Conservation (phyloP, 2,329 filamentous ascomycete species). For the Xylariaceae sp. region DNA sequence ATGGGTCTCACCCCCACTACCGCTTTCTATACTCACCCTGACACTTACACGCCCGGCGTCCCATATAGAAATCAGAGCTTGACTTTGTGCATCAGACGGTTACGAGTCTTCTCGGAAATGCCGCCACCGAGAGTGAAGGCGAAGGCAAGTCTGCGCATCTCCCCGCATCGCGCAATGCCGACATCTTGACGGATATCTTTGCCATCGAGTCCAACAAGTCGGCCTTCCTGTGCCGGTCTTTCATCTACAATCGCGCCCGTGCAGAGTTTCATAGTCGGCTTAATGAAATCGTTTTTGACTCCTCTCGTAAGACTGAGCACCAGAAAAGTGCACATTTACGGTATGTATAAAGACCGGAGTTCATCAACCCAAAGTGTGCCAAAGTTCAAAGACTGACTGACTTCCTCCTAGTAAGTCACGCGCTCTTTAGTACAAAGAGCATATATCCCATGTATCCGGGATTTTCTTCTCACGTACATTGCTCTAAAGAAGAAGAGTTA, state of each 20-base stretch:
- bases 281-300: slow-evolving; percentile 11
- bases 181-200: slow-evolving; percentile 44
- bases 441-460: too few relatives aligned
- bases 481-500: too few relatives aligned
- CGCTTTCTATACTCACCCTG: background rate
- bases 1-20: background rate
- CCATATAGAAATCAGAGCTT: slow-evolving; percentile 39
- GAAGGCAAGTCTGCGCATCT: slow-evolving; percentile 25
- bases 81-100: slow-evolving; percentile 46
- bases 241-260: slow-evolving; percentile 56
- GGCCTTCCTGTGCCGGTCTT: slow-evolving; percentile 61
- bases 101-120: slow-evolving; percentile 42
- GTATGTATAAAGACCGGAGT: too few relatives aligned
- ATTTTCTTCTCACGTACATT: too few relatives aligned
- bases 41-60: background rate
- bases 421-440: too few relatives aligned
- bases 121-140: slow-evolving; percentile 34
- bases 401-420: too few relatives aligned
- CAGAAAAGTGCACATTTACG: slow-evolving; percentile 67
- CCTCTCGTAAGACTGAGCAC: slow-evolving; percentile 41
- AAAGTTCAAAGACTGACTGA: too few relatives aligned
- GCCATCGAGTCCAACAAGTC: slow-evolving; percentile 48
- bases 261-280: slow-evolving; percentile 25
- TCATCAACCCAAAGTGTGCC: too few relatives aligned
- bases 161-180: slow-evolving; percentile 43